phyloP scores from a whole-genome alignment of 176 grass and related monocot genomes.

The barley (Hordeum vulgare) region DNA sequence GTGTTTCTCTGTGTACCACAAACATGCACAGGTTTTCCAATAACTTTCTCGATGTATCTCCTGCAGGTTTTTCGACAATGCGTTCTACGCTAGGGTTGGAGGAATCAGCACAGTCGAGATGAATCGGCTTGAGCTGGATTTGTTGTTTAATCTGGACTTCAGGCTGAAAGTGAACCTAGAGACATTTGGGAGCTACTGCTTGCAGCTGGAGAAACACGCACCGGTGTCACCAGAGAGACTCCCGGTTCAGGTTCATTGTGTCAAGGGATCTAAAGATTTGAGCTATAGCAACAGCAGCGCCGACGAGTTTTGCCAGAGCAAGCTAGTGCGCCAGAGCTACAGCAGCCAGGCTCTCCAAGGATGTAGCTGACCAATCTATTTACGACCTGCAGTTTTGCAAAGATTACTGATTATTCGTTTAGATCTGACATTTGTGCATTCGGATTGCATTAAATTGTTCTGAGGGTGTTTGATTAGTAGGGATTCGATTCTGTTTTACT shows the following conservation, averaged over 20 bases:
- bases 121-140: slow-evolving; percentile 71
- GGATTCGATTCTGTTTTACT: background rate
- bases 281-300: slow-evolving; percentile 4
- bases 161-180: slow-evolving; percentile 67
- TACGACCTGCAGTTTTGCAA: background rate
- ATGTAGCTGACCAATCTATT: slow-evolving; percentile 23
- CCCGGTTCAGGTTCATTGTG: slow-evolving; percentile 35
- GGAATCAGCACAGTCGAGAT: slow-evolving; percentile 84
- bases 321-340: slow-evolving; percentile 28
- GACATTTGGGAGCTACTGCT: slow-evolving; percentile 65
- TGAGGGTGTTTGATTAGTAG: background rate
- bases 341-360: slow-evolving; percentile 46
- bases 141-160: slow-evolving; percentile 85
- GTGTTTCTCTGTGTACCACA: background rate
- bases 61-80: slow-evolving; percentile 84
- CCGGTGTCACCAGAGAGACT: slow-evolving; percentile 47
- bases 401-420: slow-evolving; percentile 25
- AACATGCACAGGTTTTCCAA: background rate
- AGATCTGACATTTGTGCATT: background rate
- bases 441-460: slow-evolving; percentile 2
- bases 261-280: background rate
- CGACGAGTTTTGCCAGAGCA: slow-evolving; percentile 54
- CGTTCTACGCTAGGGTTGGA: slow-evolving; percentile 82
- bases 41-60: background rate
- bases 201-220: slow-evolving; percentile 65